Evolutionary conservation across 2,329 filamentous ascomycete genomes (phyloP).

Genomic region (Ophiognomonia clavigignenti-juglandacearum): DNA sequence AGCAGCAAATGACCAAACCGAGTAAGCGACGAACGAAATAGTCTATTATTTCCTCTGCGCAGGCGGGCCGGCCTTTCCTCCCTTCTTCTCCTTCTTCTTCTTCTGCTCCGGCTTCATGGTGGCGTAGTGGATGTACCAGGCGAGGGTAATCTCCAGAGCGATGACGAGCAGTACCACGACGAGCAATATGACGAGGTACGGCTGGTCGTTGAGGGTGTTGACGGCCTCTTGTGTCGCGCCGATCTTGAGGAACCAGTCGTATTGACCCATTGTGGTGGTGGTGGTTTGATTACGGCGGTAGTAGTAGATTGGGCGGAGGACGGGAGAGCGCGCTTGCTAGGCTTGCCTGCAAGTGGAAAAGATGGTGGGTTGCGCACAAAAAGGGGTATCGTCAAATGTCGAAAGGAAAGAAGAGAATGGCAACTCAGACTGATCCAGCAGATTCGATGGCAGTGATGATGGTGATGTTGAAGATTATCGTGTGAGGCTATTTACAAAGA

Average conservation of each 20-base stretch:
- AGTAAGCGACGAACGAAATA: no score
- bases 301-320: background rate
- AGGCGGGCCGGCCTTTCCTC: constrained; percentile 11
- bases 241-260: constrained; percentile 52
- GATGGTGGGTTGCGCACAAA: no score
- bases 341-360: constrained; percentile 15
- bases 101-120: constrained; percentile 57
- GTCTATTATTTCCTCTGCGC: no score
- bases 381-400: no score
- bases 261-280: constrained; percentile 45
- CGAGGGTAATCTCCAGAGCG: constrained; percentile 39
- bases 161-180: constrained; percentile 48
- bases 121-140: constrained; percentile 56
- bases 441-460: background rate
- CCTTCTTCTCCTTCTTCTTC: constrained; percentile 35
- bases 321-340: constrained; percentile 2
- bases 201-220: constrained; percentile 57
- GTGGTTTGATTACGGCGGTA: background rate
- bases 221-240: constrained; percentile 55
- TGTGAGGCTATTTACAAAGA: background rate
- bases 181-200: constrained; percentile 53
- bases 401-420: constrained; percentile 10
- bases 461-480: background rate
- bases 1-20: no score
- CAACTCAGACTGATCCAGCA: constrained; percentile 16